Evolutionary conservation across 352 stramenopile species (phyloP).

Genomic region (Phytopythium chamaehyphon): DNA sequence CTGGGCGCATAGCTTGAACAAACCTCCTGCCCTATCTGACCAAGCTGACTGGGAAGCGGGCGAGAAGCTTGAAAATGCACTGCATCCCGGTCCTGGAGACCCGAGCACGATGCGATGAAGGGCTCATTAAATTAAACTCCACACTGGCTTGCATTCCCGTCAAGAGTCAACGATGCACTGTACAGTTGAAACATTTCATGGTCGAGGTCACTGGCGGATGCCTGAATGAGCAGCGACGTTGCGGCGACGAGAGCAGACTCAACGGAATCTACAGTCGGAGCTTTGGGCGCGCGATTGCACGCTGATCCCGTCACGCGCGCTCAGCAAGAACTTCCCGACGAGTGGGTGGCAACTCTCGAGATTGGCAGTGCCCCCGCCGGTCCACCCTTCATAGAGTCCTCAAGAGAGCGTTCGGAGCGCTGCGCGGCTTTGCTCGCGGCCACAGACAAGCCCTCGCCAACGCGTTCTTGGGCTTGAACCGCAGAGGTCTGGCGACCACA

Average conservation of each 20-base stretch:
- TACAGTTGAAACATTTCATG: too few relatives aligned
- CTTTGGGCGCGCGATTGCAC: not conserved
- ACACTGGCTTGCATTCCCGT: too few relatives aligned
- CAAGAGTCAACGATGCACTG: too few relatives aligned
- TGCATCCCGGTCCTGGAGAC: not conserved
- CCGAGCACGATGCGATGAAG: too few relatives aligned
- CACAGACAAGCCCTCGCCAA: too few relatives aligned
- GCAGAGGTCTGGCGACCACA: too few relatives aligned
- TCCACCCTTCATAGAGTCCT: not conserved
- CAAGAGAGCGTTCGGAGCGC: slow-evolving; percentile 1
- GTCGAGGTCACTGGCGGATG: too few relatives aligned
- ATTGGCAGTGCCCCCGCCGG: not conserved
- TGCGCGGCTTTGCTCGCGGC: not conserved
- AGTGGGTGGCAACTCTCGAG: slow-evolving; percentile 2
- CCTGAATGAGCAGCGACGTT: too few relatives aligned
- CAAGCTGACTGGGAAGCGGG: not conserved
- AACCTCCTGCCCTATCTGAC: slow-evolving; percentile 1
- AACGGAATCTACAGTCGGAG: not conserved
- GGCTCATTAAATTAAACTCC: too few relatives aligned
- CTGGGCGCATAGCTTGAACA: too few relatives aligned
- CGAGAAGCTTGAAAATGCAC: not conserved
- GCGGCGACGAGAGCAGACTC: too few relatives aligned
- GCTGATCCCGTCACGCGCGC: not conserved
- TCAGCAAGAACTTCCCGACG: not conserved
- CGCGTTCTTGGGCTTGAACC: too few relatives aligned